These are phyloP conservation scores for Melampsora americana DNA, from an alignment of 1,284 basidiomycete genomes.

Conservation along the genomic window DNA sequence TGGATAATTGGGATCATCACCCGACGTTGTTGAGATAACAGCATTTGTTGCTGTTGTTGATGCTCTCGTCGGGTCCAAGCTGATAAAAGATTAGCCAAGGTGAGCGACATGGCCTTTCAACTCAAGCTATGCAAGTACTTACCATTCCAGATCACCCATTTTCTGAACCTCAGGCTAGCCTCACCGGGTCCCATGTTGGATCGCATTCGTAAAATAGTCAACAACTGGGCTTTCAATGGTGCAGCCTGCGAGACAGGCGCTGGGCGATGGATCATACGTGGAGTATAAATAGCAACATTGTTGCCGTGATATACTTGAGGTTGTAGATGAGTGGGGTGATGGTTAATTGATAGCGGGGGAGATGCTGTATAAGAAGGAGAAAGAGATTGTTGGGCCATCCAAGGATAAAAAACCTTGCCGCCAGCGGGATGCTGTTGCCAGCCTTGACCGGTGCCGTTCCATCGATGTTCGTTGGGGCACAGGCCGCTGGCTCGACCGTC, in stretches of 20 bases:
- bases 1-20: neutral
- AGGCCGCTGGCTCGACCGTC: constrained; percentile 9
- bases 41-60: neutral
- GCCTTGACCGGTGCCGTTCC: constrained; percentile 3
- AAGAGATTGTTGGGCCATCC: neutral
- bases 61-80: constrained; percentile 13
- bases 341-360: neutral
- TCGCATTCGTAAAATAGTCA: constrained; percentile 11
- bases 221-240: constrained; percentile 21
- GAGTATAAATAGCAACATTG: neutral
- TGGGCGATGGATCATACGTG: neutral
- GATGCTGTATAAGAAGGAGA: neutral
- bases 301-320: neutral
- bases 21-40: neutral
- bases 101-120: neutral
- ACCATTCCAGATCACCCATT: constrained; percentile 42
- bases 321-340: neutral
- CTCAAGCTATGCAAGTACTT: neutral
- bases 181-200: constrained; percentile 19
- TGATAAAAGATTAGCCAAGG: neutral
- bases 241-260: constrained; percentile 1
- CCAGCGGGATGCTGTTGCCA: neutral
- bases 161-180: constrained; percentile 20
- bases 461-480: constrained; percentile 1
- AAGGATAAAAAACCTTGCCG: neutral